These are phyloP conservation scores for Neofusicoccum cordaticola DNA, from an alignment of 2,329 filamentous ascomycete species.

Conservation along the genomic window DNA sequence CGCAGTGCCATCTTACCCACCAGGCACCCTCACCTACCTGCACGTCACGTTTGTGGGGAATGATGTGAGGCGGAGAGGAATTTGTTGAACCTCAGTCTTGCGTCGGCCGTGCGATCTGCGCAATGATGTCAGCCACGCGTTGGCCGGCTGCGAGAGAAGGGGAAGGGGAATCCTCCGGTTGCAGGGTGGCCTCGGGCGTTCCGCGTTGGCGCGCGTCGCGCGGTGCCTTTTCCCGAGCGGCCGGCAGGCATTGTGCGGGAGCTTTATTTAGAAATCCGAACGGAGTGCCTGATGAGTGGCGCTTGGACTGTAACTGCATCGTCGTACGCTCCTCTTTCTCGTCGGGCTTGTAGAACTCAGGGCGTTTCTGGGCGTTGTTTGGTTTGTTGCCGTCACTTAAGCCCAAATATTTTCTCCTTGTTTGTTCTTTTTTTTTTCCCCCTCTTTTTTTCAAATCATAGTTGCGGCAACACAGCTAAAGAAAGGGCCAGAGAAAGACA, in stretches of 20 bases:
- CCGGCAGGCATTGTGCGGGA: background rate
- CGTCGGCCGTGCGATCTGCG: background rate
- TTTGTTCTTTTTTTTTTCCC: no score
- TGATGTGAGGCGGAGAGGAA: background rate
- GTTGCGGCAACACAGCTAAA: background rate
- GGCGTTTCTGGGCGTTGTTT: no score
- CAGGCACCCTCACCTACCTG: no score
- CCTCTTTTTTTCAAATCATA: no score
- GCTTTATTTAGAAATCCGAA: background rate
- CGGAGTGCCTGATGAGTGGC: background rate
- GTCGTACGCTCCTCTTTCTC: background rate
- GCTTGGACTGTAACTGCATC: background rate
- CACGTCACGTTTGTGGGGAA: background rate
- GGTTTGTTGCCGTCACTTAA: no score
- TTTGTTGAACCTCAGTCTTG: background rate
- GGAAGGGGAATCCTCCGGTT: background rate
- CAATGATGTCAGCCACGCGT: background rate
- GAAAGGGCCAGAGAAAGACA: background rate
- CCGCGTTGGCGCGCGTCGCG: no score
- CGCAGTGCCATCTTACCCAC: no score
- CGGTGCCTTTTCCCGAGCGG: background rate
- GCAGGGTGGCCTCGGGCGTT: background rate
- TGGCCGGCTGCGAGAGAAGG: background rate
- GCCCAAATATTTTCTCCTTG: no score
- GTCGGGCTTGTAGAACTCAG: no score